Conservation (phyloP, 169 alveolate species). For the Theileria luwenshuni region DNA sequence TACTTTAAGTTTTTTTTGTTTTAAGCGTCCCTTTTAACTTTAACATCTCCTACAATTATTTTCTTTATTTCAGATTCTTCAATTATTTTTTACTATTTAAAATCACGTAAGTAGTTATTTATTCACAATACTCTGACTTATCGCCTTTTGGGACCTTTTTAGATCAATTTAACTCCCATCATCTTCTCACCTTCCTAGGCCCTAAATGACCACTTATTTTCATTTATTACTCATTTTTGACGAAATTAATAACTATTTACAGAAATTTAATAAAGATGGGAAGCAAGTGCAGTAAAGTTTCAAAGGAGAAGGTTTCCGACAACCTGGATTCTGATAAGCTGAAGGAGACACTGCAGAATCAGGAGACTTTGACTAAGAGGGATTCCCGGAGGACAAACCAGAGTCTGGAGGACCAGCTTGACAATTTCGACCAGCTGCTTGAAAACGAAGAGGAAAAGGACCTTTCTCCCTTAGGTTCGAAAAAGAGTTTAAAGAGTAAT, state of each 20-base stretch:
- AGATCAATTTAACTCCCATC: too few relatives aligned
- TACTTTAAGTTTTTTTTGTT: not conserved
- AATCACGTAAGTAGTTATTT: too few relatives aligned
- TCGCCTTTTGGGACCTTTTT: too few relatives aligned
- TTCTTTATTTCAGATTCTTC: too few relatives aligned
- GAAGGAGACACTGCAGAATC: not conserved
- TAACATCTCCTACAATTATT: too few relatives aligned
- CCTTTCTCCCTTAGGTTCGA: not conserved
- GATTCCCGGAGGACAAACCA: not conserved
- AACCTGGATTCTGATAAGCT: not conserved
- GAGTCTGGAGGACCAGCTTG: not conserved
- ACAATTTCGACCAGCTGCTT: not conserved
- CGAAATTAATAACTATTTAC: too few relatives aligned
- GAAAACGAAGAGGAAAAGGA: not conserved
- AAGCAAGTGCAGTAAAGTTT: not conserved
- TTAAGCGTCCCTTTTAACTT: too few relatives aligned
- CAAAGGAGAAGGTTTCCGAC: not conserved
- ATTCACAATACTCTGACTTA: too few relatives aligned
- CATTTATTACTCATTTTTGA: too few relatives aligned
- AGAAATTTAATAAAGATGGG: not conserved
- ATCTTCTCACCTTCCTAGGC: too few relatives aligned
- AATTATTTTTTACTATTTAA: too few relatives aligned
- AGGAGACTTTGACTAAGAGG: not conserved
- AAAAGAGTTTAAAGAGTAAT: not conserved
- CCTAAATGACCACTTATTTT: too few relatives aligned